Conservation (phyloP, 2,329 filamentous ascomycete genomes). For the Aspergillus pseudonomiae region DNA sequence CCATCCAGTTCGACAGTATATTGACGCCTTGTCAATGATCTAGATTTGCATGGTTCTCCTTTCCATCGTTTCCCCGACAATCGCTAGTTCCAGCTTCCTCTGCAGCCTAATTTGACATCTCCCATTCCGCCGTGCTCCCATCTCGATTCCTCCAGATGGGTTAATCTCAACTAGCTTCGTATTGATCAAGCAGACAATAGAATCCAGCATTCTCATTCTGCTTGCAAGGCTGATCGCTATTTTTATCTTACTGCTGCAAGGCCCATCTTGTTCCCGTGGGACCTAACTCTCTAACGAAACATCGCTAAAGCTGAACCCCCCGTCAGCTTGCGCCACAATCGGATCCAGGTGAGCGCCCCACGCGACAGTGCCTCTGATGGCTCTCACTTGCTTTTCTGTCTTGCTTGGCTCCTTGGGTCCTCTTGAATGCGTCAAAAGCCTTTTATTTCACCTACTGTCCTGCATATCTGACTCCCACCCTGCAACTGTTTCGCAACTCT, state of each 20-base stretch:
- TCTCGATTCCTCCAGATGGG: constrained; percentile 24
- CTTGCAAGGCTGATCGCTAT: constrained; percentile 30
- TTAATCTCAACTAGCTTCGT: constrained; percentile 13
- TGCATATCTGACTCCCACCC: background rate
- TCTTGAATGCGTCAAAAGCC: constrained; percentile 10
- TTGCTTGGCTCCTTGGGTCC: constrained; percentile 10
- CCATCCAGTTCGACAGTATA: constrained; percentile 9
- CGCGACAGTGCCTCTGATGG: constrained; percentile 31
- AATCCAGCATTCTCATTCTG: constrained; percentile 14
- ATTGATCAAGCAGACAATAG: constrained; percentile 10
- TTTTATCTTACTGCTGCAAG: constrained; percentile 26
- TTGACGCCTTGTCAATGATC: constrained; percentile 15
- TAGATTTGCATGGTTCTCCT: constrained; percentile 17
- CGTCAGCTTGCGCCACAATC: constrained; percentile 51
- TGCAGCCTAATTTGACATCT: constrained; percentile 23
- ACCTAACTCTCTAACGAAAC: constrained; percentile 22
- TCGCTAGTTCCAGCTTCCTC: constrained; percentile 15
- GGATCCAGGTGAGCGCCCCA: constrained; percentile 43
- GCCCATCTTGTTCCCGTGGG: constrained; percentile 18
- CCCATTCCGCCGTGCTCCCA: constrained; percentile 19
- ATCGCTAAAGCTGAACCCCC: constrained; percentile 40
- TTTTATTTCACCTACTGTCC: constrained; percentile 6
- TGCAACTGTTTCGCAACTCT: background rate
- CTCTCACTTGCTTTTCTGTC: constrained; percentile 6
- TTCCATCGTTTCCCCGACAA: constrained; percentile 14